Evolutionary conservation across 371 early-diverging fungal species (phyloP), one percentile per base, ranked within the genome.

Genomic region (Ordospora pajunii): DNA sequence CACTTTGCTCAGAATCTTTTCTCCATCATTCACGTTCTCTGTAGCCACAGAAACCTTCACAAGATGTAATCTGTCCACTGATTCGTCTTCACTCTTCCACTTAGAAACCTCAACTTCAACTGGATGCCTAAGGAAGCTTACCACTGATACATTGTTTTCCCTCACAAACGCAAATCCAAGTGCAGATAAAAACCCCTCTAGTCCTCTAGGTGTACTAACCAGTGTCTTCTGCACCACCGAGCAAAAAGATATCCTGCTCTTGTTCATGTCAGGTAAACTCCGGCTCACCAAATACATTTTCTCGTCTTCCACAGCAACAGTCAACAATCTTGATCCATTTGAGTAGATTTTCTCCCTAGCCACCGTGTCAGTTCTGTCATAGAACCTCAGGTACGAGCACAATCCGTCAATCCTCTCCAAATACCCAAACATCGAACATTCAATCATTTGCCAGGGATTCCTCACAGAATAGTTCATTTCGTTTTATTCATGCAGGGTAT

Each of bases 361-460:
- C 27, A 17, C 40, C 37, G 14, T 58, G 9, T 58, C 58, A 37
- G 58, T 58, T 37, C 58, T 58, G 27, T 58, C 32, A 14, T 37
- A 37, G 3, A 58, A 19, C 25, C 37, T 58, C 25, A 58, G 58
- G 32, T 58, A 17, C n/a, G 14, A 37, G 58, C 58, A 58, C 7
- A 58, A 37, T 8, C 58, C 27, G 12, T 58, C 58, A 19, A 58
- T 17, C 58, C n/a, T 40, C 58, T 37, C 19, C 37, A 58, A 14
- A 25, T 58, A 58, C 19, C 58, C 58, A 37, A 58, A 58, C 19
- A 58, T 40, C 14, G 58, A 58, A 32, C 58, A 58, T 37, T 58
- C 58, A 14, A 58, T 58, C 58, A 58, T 58, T 17, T 23, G 0
- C 27, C 17, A 40, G 58, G 58, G 58, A 37, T 53, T 0, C 3